Evolutionary conservation across 768 basidiomycete genomes (phyloP), one percentile per base, ranked within the genome.

Genomic region (Hemileccinum impolitum): DNA sequence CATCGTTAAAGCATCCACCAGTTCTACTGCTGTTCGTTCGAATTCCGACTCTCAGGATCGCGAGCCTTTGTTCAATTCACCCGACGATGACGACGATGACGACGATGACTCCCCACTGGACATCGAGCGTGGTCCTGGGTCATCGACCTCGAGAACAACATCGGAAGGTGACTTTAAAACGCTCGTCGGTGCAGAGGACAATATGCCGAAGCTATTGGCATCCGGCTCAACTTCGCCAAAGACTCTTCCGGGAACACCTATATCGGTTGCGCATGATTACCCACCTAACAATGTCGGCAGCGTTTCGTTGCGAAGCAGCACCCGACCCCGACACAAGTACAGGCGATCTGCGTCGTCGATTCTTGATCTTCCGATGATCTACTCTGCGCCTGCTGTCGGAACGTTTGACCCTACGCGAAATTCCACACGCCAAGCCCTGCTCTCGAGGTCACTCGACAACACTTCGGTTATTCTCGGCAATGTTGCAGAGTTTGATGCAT

Each of bases 1-100:
- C 0, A 93, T 94, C 45, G 89, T 94, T 62, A 94, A 94, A 69
- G 85, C 84, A 2, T 81, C 81, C 9, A 61, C 66, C 31, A 56
- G 61, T 25, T 55, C 70, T 9, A 59, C 75, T 4, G 61, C 71
- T 19, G 63, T 78, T 18, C 77, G 73, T 18, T 41, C 74, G 15
- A 62, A 69, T 31, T 66, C 70, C 0, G 70, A 77, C 30, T 53
- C 63, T 18, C 64, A 65, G 2, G 83, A 81, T 52, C 71, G 70
- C 44, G 80, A 87, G 61, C 87, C 88, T 17, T 71, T 90, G 7
- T 88, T 87, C 62, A 62, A 70, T 15, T 71, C 72, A n/a, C 71
- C 77, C 18, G 81, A 84, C 14, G 80, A 80, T 31, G 77, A 79
- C 43, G 81, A 84, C 14, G 80, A 80, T 31, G 77, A 79, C 43